phyloP scores from a whole-genome alignment of 2,329 filamentous ascomycete genomes.

The Stromatinia cepivora region DNA sequence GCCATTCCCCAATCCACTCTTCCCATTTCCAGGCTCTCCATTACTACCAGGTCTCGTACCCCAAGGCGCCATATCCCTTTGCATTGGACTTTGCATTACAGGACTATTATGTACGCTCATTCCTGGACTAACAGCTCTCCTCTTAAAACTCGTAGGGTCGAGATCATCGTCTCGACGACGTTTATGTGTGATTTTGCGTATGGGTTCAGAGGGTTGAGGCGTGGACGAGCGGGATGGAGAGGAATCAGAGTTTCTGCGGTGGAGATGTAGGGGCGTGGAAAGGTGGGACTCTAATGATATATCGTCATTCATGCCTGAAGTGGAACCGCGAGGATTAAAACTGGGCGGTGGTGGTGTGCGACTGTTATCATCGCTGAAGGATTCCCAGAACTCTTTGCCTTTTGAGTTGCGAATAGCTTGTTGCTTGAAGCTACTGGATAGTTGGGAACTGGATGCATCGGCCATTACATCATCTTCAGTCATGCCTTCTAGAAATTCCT shows the following conservation, averaged over 20 bases:
- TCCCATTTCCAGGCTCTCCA: constrained; percentile 47
- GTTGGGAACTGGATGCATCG: constrained; percentile 45
- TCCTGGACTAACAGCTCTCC: constrained; percentile 85
- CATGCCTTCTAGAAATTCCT: constrained; percentile 68
- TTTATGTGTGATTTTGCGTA: constrained; percentile 75
- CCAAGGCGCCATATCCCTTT: constrained; percentile 70
- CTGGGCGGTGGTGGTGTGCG: constrained; percentile 53
- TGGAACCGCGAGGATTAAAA: constrained; percentile 58
- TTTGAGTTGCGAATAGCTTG: constrained; percentile 72
- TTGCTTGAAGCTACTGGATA: constrained; percentile 70
- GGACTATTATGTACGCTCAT: constrained; percentile 91
- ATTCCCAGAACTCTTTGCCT: constrained; percentile 76
- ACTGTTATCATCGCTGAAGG: constrained; percentile 68
- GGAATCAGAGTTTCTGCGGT: constrained; percentile 28
- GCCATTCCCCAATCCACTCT: constrained; percentile 30
- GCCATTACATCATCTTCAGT: constrained; percentile 69
- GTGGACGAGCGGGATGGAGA: constrained; percentile 40
- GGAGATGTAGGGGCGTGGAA: constrained; percentile 36
- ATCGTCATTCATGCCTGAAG: constrained; percentile 66
- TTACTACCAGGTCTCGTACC: constrained; percentile 67
- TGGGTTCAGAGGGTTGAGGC: constrained; percentile 65
- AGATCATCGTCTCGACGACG: constrained; percentile 90
- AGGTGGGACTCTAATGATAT: constrained; percentile 46
- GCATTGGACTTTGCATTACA: constrained; percentile 78
- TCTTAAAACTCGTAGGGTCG: constrained; percentile 84